These are phyloP conservation scores for Linnemannia hyalina DNA, from an alignment of 192 early-diverging fungal species.

Conservation along the genomic window DNA sequence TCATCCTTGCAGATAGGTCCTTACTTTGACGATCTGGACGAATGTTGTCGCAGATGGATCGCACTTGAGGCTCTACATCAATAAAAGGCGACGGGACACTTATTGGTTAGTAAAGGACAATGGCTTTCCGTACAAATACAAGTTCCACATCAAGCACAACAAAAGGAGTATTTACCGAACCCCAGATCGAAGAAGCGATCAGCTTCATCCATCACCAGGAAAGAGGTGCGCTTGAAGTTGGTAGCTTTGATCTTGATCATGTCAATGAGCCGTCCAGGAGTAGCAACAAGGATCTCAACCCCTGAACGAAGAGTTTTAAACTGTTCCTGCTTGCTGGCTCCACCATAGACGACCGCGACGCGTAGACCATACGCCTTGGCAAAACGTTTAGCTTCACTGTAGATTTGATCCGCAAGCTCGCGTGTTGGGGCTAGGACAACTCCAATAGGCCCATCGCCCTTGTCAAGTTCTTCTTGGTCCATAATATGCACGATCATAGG, in stretches of 20 bases:
- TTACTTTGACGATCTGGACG: constrained; percentile 86
- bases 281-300: constrained; percentile 85
- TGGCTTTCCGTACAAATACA: neutral
- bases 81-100: neutral
- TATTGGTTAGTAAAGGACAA: neutral
- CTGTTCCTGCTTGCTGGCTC: constrained; percentile 86
- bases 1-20: neutral
- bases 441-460: constrained; percentile 86
- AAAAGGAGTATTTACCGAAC: constrained; percentile 77
- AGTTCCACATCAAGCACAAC: constrained; percentile 35
- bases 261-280: constrained; percentile 90
- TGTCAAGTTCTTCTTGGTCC: constrained; percentile 82
- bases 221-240: constrained; percentile 83
- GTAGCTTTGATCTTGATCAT: constrained; percentile 91
- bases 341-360: constrained; percentile 81
- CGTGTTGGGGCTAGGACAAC: constrained; percentile 83
- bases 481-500: constrained; percentile 90
- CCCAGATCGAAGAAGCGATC: constrained; percentile 97
- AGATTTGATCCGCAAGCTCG: constrained; percentile 85
- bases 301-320: constrained; percentile 83
- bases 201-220: constrained; percentile 95
- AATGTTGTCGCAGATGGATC: constrained; percentile 83
- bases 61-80: constrained; percentile 76
- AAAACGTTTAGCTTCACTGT: constrained; percentile 83
- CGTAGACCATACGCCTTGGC: constrained; percentile 80